Base-by-base conservation (phyloP, 768 basidiomycete genomes). In the Megacollybia marginata region DNA sequence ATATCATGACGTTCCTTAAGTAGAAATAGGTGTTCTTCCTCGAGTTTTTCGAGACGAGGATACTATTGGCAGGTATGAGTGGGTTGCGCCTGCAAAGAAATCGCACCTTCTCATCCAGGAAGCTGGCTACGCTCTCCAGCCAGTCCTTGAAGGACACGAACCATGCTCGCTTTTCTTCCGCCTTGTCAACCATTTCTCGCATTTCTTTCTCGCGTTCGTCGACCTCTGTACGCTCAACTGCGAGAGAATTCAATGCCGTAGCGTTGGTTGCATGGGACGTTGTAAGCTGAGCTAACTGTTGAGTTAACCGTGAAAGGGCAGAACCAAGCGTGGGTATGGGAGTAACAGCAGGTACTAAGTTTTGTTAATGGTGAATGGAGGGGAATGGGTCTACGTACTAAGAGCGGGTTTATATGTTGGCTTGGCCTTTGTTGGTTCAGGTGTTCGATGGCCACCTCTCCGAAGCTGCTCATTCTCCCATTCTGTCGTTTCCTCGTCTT, bases 381-480 rank as follows among this genome's bases (percentile, higher is more conserved):
- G 52, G 23, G 12, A 34, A 51, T 18, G 42, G 18, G 33, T 40
- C 15, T 6, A 60, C 75, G 31, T 72, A 92, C 90, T 91, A 28
- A 75, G 79, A 4, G 84, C 74, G 42, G 91, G 73, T 55, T 78
- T 84, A 59, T 93, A 92, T 2, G 74, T 67, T 45, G 74, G 70
- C 54, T 85, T 85, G 19, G 57, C 59, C 46, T 72, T 69, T 59
- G 54, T 61, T 20, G 54, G 57, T 9, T 73, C 70, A 23, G 73
- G 62, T n/a, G 68, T 62, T 20, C 64, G 63, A 53, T 80, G 76
- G 2, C 84, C 88, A 9, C 85, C 87, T 49, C 91, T 75, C 20
- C 87, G 81, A 23, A 91, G 68, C 57, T 93, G 91, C 49, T 86
- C 87, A 52, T 79, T 77, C 58, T 92, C 89, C 91, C 91, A 93